Conservation (phyloP, 2,329 filamentous ascomycete species). For the Cladosporium sp. region DNA sequence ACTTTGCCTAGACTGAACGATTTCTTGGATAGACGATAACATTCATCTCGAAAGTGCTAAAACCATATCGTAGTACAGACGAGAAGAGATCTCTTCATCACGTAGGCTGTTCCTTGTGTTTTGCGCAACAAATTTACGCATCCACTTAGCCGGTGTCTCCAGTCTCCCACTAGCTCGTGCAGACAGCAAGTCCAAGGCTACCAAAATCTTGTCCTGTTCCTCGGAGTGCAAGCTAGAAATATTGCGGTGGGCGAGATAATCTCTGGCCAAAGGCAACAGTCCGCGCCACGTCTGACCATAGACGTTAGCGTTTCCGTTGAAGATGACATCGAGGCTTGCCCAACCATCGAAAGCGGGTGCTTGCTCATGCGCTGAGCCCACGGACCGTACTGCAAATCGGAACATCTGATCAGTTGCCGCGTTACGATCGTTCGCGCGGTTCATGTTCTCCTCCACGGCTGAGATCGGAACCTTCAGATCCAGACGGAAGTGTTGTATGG, state of each 20-base stretch:
- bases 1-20: too few relatives aligned
- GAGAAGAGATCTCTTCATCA: background rate
- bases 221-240: background rate
- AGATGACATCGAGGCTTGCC: constrained; percentile 1
- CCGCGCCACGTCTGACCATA: background rate
- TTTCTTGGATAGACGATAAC: fast-evolving
- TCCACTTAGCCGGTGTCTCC: background rate
- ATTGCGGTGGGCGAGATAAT: background rate
- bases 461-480: background rate
- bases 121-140: background rate
- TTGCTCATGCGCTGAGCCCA: too few relatives aligned
- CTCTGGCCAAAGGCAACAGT: background rate
- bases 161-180: background rate
- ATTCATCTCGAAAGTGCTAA: background rate
- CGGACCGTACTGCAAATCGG: background rate
- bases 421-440: background rate
- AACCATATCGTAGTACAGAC: background rate
- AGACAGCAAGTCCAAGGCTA: background rate
- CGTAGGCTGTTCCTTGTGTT: background rate
- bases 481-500: background rate
- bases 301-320: background rate
- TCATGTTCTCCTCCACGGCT: background rate
- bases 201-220: background rate
- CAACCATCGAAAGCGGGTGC: background rate
- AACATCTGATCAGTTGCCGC: background rate